These are phyloP conservation scores for Ceraceosorus guamensis DNA, from an alignment of 1,284 basidiomycete genomes.

Conservation along the genomic window DNA sequence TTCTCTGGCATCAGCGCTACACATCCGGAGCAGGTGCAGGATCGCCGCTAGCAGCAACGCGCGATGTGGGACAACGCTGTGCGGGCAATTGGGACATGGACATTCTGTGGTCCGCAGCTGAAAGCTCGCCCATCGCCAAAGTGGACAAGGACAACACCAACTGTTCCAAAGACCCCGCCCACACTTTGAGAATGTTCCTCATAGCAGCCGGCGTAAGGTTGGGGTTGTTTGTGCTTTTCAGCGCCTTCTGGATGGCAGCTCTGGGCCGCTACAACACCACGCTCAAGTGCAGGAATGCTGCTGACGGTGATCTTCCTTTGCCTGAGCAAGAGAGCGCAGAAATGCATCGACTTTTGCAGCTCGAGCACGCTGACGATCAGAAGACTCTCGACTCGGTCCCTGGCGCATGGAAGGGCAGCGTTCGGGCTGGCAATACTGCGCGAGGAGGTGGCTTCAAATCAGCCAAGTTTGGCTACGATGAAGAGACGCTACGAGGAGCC, in stretches of 20 bases:
- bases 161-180: conserved; percentile 4
- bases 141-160: background rate
- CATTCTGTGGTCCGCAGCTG: conserved; percentile 13
- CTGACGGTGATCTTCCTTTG: conserved; percentile 1
- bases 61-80: conserved; percentile 13
- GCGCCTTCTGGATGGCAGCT: conserved; percentile 9
- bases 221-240: conserved; percentile 10
- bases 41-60: conserved; percentile 9
- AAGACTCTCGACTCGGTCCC: background rate
- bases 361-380: conserved; percentile 7
- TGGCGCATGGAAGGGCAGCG: background rate
- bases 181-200: conserved; percentile 6
- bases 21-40: too few relatives aligned
- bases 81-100: conserved; percentile 15
- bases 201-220: conserved; percentile 12
- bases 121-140: conserved; percentile 5
- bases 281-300: background rate
- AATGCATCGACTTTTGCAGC: conserved; percentile 12
- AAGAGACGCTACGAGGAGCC: conserved; percentile 1
- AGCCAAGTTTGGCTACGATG: conserved; percentile 1
- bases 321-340: conserved; percentile 15
- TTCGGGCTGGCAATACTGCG: background rate
- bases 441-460: background rate
- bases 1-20: conserved; percentile 13
- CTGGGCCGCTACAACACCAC: conserved; percentile 11